Evolutionary conservation across 2,329 filamentous ascomycete genomes (phyloP).

Genomic region (Onygena corvina): DNA sequence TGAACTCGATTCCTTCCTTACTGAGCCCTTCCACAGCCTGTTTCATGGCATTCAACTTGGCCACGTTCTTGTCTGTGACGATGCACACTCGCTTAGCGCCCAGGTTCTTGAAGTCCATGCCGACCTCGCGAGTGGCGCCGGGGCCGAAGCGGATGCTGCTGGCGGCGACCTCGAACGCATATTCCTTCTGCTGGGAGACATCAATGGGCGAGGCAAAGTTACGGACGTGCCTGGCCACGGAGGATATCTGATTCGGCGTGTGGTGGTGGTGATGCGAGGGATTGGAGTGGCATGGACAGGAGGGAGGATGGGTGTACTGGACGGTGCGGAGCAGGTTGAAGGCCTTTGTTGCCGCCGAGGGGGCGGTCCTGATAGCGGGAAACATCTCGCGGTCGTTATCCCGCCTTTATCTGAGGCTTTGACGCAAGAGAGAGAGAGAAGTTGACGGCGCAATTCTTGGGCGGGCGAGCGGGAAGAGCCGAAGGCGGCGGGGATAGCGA

Average conservation of each 20-base stretch:
- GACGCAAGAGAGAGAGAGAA: too few relatives aligned
- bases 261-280: slow-evolving; percentile 70
- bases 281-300: slow-evolving; percentile 87
- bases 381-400: slow-evolving; percentile 22
- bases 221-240: slow-evolving; percentile 40
- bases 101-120: slow-evolving; percentile 94
- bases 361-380: slow-evolving; percentile 34
- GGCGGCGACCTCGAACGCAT: slow-evolving; percentile 97
- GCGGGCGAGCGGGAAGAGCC: slow-evolving; percentile 1
- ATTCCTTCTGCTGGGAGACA: slow-evolving; percentile 67
- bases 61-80: slow-evolving; percentile 75
- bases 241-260: slow-evolving; percentile 22
- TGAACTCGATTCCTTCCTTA: slow-evolving; percentile 65
- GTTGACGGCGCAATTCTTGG: too few relatives aligned
- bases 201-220: slow-evolving; percentile 67
- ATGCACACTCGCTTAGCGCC: slow-evolving; percentile 77
- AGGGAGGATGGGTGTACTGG: slow-evolving; percentile 76
- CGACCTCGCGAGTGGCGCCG: slow-evolving; percentile 86
- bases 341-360: slow-evolving; percentile 36
- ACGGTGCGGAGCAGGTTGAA: slow-evolving; percentile 67
- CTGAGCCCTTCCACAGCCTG: slow-evolving; percentile 72
- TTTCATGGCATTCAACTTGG: slow-evolving; percentile 75
- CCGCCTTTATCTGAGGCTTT: too few relatives aligned
- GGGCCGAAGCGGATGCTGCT: slow-evolving; percentile 89
- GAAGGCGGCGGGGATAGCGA: not conserved